Percentiles rank a stretch among this genome's conserved stretches.
Evolutionary conservation across 805 yeast genomes (phyloP).

Genomic region (Wickerhamomyces strasburgensis): DNA sequence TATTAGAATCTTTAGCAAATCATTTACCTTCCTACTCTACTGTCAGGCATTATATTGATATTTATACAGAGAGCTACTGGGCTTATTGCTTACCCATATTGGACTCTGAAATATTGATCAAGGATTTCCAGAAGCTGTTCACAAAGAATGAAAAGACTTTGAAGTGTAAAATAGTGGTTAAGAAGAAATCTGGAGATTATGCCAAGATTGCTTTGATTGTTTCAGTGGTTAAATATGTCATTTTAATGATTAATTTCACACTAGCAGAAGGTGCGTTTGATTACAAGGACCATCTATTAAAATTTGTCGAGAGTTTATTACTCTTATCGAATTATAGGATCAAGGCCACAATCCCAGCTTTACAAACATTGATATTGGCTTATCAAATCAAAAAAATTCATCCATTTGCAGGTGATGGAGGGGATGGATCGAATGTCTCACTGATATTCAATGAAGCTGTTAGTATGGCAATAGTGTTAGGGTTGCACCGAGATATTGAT

Average conservation of each 20-base stretch:
- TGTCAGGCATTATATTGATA: slow-evolving; percentile 11
- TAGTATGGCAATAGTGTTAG: slow-evolving; percentile 23
- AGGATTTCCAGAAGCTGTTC: slow-evolving; percentile 17
- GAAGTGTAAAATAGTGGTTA: slow-evolving; percentile 7
- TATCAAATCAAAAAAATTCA: slow-evolving; percentile 12
- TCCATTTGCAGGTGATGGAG: slow-evolving; percentile 21
- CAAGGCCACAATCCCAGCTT: slow-evolving; percentile 18
- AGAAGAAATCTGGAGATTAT: slow-evolving; percentile 14
- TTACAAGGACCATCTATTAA: slow-evolving; percentile 11
- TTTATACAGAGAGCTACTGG: slow-evolving; percentile 17
- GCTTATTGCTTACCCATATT: slow-evolving; percentile 13
- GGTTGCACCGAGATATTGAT: slow-evolving; percentile 21
- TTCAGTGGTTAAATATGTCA: slow-evolving; percentile 8
- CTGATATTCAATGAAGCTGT: slow-evolving; percentile 16
- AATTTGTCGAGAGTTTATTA: slow-evolving; percentile 13
- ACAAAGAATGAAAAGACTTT: slow-evolving; percentile 4
- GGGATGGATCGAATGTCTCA: slow-evolving; percentile 17
- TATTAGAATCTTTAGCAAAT: slow-evolving; percentile 10
- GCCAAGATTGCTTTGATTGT: slow-evolving; percentile 20
- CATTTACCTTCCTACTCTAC: slow-evolving; percentile 19
- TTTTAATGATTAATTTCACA: slow-evolving; percentile 5
- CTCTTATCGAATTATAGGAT: too few species aligned
- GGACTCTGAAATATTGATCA: slow-evolving; percentile 8
- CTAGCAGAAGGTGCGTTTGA: slow-evolving; percentile 6
- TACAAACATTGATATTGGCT: slow-evolving; percentile 18